phyloP scores from a whole-genome alignment of 2,329 filamentous ascomycete species.

The Aspergillus pseudoterreus region DNA sequence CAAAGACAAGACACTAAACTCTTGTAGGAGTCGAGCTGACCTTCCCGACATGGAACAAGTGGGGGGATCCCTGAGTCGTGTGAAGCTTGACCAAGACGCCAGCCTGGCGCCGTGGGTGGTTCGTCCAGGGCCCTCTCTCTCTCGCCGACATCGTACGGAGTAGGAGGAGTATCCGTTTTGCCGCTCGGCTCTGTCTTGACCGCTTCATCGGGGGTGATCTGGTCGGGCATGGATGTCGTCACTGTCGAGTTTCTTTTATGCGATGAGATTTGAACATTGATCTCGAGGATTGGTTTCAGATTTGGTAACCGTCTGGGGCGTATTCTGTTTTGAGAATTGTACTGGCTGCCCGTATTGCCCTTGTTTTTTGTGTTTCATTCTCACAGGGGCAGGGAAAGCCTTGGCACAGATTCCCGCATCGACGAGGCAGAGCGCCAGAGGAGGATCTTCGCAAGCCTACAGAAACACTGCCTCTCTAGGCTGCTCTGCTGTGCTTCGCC shows the following conservation, averaged over 20 bases:
- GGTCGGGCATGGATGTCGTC: slow-evolving; percentile 11
- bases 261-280: no score
- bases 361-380: neutral
- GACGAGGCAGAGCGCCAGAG: neutral
- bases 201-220: slow-evolving; percentile 9
- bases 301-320: no score
- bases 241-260: slow-evolving; percentile 1
- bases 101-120: slow-evolving; percentile 8
- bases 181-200: slow-evolving; percentile 6
- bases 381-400: neutral
- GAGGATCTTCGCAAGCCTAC: slow-evolving; percentile 1
- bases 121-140: neutral
- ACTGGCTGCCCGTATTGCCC: no score
- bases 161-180: neutral
- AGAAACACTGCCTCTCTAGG: slow-evolving; percentile 4
- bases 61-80: slow-evolving; percentile 18
- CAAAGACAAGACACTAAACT: neutral
- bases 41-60: slow-evolving; percentile 6
- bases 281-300: no score
- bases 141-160: neutral
- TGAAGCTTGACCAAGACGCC: slow-evolving; percentile 20
- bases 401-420: slow-evolving; percentile 1
- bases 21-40: neutral
- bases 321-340: no score
- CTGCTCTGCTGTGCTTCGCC: slow-evolving; percentile 4